Conservation (phyloP, 2,329 filamentous ascomycete genomes). For the Fusarium armeniacum region DNA sequence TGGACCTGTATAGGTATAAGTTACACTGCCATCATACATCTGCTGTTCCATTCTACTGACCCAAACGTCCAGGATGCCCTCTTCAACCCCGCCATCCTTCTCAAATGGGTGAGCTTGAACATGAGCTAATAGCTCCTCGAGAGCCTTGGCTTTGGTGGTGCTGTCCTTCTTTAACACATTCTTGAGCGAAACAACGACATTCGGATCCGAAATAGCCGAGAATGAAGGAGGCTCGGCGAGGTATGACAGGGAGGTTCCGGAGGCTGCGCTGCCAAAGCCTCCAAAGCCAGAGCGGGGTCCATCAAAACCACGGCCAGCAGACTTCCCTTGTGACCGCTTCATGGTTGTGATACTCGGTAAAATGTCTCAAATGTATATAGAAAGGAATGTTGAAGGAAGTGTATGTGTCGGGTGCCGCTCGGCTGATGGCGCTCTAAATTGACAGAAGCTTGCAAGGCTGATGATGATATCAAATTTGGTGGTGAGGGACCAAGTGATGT, state of each 20-base stretch:
- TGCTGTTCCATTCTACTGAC: conserved; percentile 58
- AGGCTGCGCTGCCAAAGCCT: conserved; percentile 56
- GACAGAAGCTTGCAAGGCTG: conserved; percentile 32
- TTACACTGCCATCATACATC: not conserved
- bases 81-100: conserved; percentile 76
- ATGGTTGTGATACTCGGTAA: conserved; percentile 34
- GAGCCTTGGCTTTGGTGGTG: conserved; percentile 89
- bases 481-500: conserved; percentile 48
- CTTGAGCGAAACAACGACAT: conserved; percentile 91
- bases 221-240: conserved; percentile 88
- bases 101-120: conserved; percentile 68
- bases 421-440: conserved; percentile 28
- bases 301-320: conserved; percentile 47
- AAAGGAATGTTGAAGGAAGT: conserved; percentile 2
- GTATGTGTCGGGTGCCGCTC: conserved; percentile 28
- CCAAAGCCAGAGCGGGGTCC: conserved; percentile 47
- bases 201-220: conserved; percentile 80
- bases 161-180: conserved; percentile 93
- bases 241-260: conserved; percentile 78
- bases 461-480: conserved; percentile 46
- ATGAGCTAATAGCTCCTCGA: conserved; percentile 84
- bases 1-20: conserved; percentile 70
- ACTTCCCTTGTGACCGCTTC: conserved; percentile 51
- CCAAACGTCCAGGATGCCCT: conserved; percentile 90
- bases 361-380: not conserved